These are phyloP conservation scores for Aspergillus sp. DNA, from an alignment of 2,329 filamentous ascomycete genomes.

Conservation along the genomic window DNA sequence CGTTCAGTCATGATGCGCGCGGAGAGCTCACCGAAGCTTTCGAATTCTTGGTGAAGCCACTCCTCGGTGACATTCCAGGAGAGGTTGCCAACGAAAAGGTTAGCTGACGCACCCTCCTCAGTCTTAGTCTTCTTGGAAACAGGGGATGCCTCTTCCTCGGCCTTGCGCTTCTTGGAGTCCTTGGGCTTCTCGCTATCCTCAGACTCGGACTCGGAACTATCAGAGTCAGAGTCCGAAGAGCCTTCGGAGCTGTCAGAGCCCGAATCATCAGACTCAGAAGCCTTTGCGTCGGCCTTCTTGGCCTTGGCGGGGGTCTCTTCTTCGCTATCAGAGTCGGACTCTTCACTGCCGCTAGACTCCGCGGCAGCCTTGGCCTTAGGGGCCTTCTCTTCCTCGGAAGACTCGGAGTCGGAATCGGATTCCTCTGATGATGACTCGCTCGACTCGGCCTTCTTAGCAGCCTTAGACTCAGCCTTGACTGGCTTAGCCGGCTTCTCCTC, in stretches of 20 bases:
- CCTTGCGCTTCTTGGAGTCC: slow-evolving; percentile 50
- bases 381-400: slow-evolving; percentile 35
- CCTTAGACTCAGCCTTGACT: slow-evolving; percentile 24
- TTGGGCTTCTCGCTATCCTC: slow-evolving; percentile 36
- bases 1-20: slow-evolving; percentile 83
- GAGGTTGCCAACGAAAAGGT: slow-evolving; percentile 86
- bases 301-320: slow-evolving; percentile 36
- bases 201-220: slow-evolving; percentile 28
- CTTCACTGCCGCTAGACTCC: slow-evolving; percentile 28
- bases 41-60: slow-evolving; percentile 76
- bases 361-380: slow-evolving; percentile 28
- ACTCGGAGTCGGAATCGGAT: slow-evolving; percentile 28
- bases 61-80: slow-evolving; percentile 90
- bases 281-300: slow-evolving; percentile 31
- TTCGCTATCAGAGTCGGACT: slow-evolving; percentile 30
- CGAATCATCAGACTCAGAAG: slow-evolving; percentile 18
- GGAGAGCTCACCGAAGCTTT: slow-evolving; percentile 70
- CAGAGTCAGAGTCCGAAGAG: slow-evolving; percentile 16
- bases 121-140: slow-evolving; percentile 65
- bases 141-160: slow-evolving; percentile 43
- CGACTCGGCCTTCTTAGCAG: slow-evolving; percentile 27
- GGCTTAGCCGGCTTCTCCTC: slow-evolving; percentile 30
- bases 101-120: slow-evolving; percentile 46
- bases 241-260: slow-evolving; percentile 16
- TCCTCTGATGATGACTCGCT: slow-evolving; percentile 26